Evolutionary conservation across 2,329 filamentous ascomycete species (phyloP).

Genomic region (Spiromastix sp.): DNA sequence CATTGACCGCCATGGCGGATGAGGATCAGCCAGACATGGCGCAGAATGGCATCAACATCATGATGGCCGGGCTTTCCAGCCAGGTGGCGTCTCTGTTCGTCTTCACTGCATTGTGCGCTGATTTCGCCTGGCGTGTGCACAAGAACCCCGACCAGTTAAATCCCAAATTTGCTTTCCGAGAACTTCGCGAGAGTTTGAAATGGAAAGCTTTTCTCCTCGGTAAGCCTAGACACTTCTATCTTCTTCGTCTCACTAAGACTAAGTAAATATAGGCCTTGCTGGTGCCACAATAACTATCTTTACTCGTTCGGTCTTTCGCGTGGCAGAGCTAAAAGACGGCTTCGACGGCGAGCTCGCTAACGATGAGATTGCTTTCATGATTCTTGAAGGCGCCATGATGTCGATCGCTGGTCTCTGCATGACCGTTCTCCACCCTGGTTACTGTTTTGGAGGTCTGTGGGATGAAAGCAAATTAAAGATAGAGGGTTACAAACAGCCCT

Average conservation of each 20-base stretch:
- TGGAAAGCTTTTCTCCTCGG: constrained; percentile 8
- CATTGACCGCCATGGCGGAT: constrained; percentile 32
- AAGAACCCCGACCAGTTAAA: background rate
- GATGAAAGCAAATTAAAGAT: background rate
- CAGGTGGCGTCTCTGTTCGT: constrained; percentile 12
- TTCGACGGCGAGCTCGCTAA: constrained; percentile 38
- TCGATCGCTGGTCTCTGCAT: background rate
- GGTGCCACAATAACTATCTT: constrained; percentile 33
- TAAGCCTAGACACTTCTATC: constrained; percentile 4
- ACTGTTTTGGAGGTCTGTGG: background rate
- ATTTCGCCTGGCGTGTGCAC: background rate
- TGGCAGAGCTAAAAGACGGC: constrained; percentile 39
- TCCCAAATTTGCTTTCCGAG: too few species aligned
- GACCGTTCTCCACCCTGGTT: background rate
- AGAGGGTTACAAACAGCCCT: background rate
- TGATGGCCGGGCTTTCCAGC: background rate
- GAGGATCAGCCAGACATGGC: background rate
- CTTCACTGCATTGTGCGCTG: background rate
- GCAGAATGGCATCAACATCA: background rate
- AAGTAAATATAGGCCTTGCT: constrained; percentile 2
- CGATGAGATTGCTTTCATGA: constrained; percentile 39
- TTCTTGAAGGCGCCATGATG: constrained; percentile 44
- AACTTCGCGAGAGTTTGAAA: too few species aligned
- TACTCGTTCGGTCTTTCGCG: constrained; percentile 39
- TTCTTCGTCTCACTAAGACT: constrained; percentile 1